Evolutionary conservation across 148 eudicot genomes (phyloP).

Genomic region (Cornus florida): DNA sequence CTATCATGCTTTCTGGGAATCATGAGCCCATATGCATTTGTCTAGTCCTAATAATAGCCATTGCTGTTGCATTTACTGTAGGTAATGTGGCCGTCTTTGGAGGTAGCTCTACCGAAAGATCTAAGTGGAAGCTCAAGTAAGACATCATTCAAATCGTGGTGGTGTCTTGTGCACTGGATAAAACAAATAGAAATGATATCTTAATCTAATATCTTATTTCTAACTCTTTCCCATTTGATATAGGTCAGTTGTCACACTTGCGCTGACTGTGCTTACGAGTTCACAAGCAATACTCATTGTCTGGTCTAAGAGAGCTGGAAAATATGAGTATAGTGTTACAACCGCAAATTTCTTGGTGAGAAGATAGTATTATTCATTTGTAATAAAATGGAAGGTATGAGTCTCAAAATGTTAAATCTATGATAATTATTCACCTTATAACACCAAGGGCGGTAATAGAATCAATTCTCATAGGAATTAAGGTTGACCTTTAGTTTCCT

Average conservation of each 20-base stretch:
- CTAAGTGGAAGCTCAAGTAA: conserved; percentile 97
- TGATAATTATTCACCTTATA: not conserved
- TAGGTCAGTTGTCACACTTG: conserved; percentile 86
- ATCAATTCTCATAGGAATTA: not conserved
- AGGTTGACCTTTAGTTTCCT: conserved; percentile 12
- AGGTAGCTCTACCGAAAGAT: conserved; percentile 39
- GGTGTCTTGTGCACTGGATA: not conserved
- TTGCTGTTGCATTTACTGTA: conserved; percentile 25
- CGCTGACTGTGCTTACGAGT: conserved; percentile 91
- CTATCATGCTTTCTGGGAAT: not conserved
- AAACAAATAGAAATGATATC: not conserved
- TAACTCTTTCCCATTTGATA: conserved; percentile 2
- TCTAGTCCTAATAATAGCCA: not conserved
- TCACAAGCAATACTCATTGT: conserved; percentile 97
- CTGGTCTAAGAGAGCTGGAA: conserved; percentile 99
- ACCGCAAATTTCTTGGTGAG: conserved; percentile 98
- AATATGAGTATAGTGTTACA: conserved; percentile 94
- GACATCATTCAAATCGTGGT: conserved; percentile 9
- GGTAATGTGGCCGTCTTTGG: conserved; percentile 36
- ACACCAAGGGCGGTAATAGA: not conserved
- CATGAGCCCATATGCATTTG: not conserved
- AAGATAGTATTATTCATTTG: not conserved
- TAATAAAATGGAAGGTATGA: not conserved
- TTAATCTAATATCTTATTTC: not conserved
- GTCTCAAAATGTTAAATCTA: not conserved